Conservation (phyloP, 1,284 basidiomycete species). For the Stereum hirsutum region DNA sequence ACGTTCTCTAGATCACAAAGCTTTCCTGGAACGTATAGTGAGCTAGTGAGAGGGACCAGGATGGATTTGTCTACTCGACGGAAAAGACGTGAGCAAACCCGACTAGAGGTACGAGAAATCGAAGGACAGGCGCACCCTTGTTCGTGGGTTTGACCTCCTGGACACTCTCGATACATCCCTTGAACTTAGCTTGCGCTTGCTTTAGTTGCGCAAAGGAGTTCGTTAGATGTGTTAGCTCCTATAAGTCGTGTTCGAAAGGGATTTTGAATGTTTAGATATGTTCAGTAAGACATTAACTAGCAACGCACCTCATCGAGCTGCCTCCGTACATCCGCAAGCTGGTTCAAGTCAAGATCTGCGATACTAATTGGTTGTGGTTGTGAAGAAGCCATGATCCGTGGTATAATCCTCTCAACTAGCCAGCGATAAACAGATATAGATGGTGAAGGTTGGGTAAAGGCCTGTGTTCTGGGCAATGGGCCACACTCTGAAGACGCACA, state of each 20-base stretch:
- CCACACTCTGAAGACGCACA: no score
- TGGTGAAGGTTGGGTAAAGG: no score
- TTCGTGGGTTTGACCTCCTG: conserved; percentile 71
- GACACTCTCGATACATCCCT: conserved; percentile 77
- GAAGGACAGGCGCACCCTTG: conserved; percentile 42
- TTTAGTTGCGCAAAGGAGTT: conserved; percentile 91
- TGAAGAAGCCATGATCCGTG: conserved; percentile 16
- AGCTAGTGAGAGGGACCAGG: conserved; percentile 89
- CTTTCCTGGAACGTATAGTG: conserved; percentile 91
- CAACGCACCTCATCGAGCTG: conserved; percentile 77
- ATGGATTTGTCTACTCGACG: conserved; percentile 68
- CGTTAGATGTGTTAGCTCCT: conserved; percentile 92
- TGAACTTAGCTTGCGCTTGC: conserved; percentile 90
- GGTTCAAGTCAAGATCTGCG: conserved; percentile 71
- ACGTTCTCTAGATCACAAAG: conserved; percentile 80
- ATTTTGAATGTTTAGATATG: conserved; percentile 5
- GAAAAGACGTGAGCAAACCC: not conserved
- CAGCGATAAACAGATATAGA: conserved; percentile 5
- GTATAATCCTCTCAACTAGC: no score
- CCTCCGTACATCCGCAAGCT: conserved; percentile 78
- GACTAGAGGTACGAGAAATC: not conserved
- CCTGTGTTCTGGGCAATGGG: no score
- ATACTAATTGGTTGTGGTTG: conserved; percentile 65
- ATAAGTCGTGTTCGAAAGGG: conserved; percentile 10
- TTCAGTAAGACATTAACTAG: not conserved